These are phyloP conservation scores for Auriscalpium microsporum DNA, from an alignment of 768 basidiomycete genomes.

Conservation along the genomic window DNA sequence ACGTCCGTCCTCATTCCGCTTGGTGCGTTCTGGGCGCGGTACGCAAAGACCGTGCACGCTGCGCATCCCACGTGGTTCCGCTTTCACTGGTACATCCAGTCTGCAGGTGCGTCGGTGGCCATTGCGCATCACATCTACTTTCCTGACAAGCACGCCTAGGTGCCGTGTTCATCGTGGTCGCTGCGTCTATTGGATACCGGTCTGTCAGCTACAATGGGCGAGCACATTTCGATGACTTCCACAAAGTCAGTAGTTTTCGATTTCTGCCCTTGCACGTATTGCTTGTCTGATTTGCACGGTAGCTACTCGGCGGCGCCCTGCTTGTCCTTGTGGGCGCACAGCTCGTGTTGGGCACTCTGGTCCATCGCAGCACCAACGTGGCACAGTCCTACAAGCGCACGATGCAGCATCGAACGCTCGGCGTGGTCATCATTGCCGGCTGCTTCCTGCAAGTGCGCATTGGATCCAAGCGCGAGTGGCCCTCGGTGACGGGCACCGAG, in stretches of 20 bases:
- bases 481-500: constrained; percentile 33
- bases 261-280: no score
- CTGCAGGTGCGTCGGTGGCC: background rate
- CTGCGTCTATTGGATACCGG: background rate
- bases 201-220: constrained; percentile 21
- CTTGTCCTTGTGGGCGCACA: no score
- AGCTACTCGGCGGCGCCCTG: no score
- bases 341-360: constrained; percentile 18
- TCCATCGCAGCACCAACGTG: background rate
- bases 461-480: constrained; percentile 45
- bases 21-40: constrained; percentile 49
- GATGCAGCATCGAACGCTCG: constrained; percentile 25
- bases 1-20: constrained; percentile 51
- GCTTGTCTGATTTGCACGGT: no score
- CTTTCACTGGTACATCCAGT: background rate
- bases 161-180: background rate
- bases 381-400: background rate
- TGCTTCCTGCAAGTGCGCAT: constrained; percentile 42
- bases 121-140: background rate
- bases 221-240: constrained; percentile 34
- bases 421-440: constrained; percentile 40
- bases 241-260: constrained; percentile 32
- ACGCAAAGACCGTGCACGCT: constrained; percentile 26
- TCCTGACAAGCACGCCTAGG: background rate
- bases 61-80: background rate